Evolutionary conservation across 805 yeast species (phyloP), one percentile per base, ranked within the genome.

Genomic region (Starmera amethionina): DNA sequence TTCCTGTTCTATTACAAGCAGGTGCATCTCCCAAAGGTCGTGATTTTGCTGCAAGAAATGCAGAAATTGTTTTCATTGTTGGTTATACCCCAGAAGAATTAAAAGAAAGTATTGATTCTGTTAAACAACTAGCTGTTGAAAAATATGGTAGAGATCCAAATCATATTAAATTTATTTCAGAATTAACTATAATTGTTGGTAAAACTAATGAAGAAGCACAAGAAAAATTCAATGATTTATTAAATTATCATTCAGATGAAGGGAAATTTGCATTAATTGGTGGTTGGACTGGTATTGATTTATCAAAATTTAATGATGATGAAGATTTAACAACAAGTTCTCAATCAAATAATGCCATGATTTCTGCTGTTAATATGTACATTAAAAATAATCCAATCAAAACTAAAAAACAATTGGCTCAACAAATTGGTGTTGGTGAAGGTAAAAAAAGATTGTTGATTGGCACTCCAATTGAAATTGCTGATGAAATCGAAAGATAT

Each of bases 271-370:
- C 64, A 1, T 47, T 65, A 14, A 63, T 65, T 42, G 55, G 67
- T 32, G 69, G 70, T 10, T 63, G 68, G 65, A 63, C 65, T 5
- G 69, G 68, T 3, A 52, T 63, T 38, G 67, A 64, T 39, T 54
- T 64, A 32, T 54, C 60, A 25, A 47, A 58, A 33, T 63, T 49
- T 44, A 51, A 44, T n/a, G 44, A 50, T 38, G 59, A 60, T 36
- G 66, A 61, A 39, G 46, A 64, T 32, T 48, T 44, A 28, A 34
- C 29, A 25, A 15, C 34, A 8, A 47, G 50, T 30, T 47, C 45
- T 13, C 53, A 48, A 18, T 44, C 51, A 13, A 50, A 54, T 14
- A 51, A 58, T 39, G 62, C 63, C 3, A 52, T 56, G 5, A 50
- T 52, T 5, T 56, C 62, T 4, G 52, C 60, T 27, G 54, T 55